Conservation (phyloP, 768 basidiomycete genomes). For the Baorangia bicolor region DNA sequence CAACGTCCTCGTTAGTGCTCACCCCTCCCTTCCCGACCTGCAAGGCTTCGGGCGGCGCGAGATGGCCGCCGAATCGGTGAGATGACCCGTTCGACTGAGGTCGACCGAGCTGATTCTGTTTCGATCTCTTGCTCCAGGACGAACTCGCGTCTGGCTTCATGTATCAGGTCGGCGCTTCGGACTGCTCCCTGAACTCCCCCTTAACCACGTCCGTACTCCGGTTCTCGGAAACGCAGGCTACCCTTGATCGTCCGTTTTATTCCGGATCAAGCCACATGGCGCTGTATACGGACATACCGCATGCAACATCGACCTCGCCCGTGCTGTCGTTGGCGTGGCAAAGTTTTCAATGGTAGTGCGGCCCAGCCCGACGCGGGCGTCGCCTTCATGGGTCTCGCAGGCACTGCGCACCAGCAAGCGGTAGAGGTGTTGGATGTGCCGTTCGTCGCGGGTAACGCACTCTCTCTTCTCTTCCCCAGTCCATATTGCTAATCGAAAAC, state of each 20-base stretch:
- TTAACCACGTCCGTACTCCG: slow-evolving; percentile 51
- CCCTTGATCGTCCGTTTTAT: not conserved
- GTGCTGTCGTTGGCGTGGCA: slow-evolving; percentile 52
- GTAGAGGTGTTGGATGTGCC: slow-evolving; percentile 52
- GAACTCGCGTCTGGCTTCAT: slow-evolving; percentile 57
- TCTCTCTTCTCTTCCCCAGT: not conserved
- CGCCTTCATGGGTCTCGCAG: slow-evolving; percentile 62
- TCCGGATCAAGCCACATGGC: slow-evolving; percentile 60
- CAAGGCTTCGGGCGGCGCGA: slow-evolving; percentile 68
- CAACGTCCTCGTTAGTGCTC: slow-evolving; percentile 61
- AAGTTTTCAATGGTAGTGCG: slow-evolving; percentile 44
- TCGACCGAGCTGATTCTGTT: not conserved
- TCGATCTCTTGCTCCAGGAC: slow-evolving; percentile 34
- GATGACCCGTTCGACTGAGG: slow-evolving; percentile 1
- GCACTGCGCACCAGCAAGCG: slow-evolving; percentile 59
- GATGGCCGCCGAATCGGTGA: slow-evolving; percentile 59
- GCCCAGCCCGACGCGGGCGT: slow-evolving; percentile 30
- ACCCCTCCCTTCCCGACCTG: slow-evolving; percentile 58
- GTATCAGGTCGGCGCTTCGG: slow-evolving; percentile 67
- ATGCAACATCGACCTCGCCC: slow-evolving; percentile 53
- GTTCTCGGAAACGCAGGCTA: not conserved
- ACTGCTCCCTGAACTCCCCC: slow-evolving; percentile 53
- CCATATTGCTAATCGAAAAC: not conserved
- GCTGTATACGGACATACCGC: slow-evolving; percentile 61
- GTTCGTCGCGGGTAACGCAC: slow-evolving; percentile 55